These are phyloP conservation scores for Populus davidiana DNA, from an alignment of 345 rosid species.

Conservation along the genomic window DNA sequence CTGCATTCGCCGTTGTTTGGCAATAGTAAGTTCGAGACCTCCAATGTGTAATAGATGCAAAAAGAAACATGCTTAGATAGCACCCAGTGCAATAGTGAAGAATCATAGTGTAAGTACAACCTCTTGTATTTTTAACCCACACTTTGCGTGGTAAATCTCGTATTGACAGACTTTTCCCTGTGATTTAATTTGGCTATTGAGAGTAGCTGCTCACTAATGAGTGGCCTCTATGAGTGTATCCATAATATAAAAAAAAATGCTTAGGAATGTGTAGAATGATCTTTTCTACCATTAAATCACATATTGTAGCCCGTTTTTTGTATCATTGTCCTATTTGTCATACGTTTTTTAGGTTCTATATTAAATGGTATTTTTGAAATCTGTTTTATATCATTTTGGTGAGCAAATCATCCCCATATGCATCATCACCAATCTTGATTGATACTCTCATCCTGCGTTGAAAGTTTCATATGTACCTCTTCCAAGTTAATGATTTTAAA, in stretches of 20 bases:
- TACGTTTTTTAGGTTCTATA: not conserved
- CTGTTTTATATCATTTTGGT: not conserved
- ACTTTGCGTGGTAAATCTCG: too few species aligned
- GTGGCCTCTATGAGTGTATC: too few species aligned
- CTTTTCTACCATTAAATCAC: not conserved
- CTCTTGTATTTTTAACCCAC: too few species aligned
- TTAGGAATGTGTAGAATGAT: not conserved
- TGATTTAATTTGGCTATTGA: too few species aligned
- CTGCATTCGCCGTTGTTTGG: conserved; percentile 64
- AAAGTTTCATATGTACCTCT: not conserved
- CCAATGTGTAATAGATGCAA: conserved; percentile 25
- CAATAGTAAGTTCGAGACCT: conserved; percentile 33
- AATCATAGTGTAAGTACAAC: too few species aligned
- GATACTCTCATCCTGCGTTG: not conserved
- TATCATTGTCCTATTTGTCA: not conserved
- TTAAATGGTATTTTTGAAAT: not conserved
- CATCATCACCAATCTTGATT: not conserved
- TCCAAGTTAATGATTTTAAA: not conserved
- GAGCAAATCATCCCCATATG: too few species aligned
- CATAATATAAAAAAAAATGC: not conserved
- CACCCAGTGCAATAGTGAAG: too few species aligned
- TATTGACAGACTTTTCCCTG: too few species aligned
- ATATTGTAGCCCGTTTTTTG: conserved; percentile 10
- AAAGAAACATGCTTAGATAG: not conserved
- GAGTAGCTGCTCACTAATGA: too few species aligned